Evolutionary conservation across 805 yeast genomes (phyloP).

Genomic region (Zygosaccharomyces gambellarensis): DNA sequence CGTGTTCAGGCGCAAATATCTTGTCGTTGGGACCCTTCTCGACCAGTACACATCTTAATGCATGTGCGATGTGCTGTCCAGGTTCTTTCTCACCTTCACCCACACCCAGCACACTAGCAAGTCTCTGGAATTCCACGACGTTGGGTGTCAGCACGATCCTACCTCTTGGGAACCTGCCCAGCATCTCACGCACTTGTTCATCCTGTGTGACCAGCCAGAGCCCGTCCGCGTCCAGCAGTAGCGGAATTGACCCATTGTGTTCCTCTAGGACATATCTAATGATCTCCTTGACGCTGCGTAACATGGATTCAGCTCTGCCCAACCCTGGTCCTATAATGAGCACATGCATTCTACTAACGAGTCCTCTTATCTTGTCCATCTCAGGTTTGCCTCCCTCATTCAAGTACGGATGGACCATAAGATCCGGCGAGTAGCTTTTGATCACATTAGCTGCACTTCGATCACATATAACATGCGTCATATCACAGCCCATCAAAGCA

Average conservation of each 20-base stretch:
- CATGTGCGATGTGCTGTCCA: slow-evolving; percentile 24
- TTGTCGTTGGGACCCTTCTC: slow-evolving; percentile 69
- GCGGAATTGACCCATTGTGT: slow-evolving; percentile 53
- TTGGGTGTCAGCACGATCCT: slow-evolving; percentile 84
- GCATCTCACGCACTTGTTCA: slow-evolving; percentile 19
- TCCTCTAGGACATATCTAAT: slow-evolving; percentile 45
- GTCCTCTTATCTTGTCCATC: slow-evolving; percentile 48
- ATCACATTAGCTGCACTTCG: slow-evolving; percentile 70
- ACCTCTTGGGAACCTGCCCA: slow-evolving; percentile 47
- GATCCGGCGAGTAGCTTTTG: slow-evolving; percentile 83
- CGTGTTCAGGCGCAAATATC: slow-evolving; percentile 43
- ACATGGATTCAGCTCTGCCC: slow-evolving; percentile 74
- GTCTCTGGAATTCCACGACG: slow-evolving; percentile 72
- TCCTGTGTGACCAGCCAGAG: slow-evolving; percentile 54
- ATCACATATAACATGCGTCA: slow-evolving; percentile 88
- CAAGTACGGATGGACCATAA: slow-evolving; percentile 94
- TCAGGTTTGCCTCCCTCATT: slow-evolving; percentile 46
- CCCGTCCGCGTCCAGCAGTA: slow-evolving; percentile 90
- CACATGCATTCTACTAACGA: slow-evolving; percentile 68
- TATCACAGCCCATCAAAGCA: slow-evolving; percentile 79
- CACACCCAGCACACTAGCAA: slow-evolving; percentile 44
- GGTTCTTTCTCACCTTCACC: slow-evolving; percentile 24
- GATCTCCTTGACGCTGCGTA: slow-evolving; percentile 52
- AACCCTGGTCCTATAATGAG: slow-evolving; percentile 92
- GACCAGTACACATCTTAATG: slow-evolving; percentile 36